Percentiles rank a stretch among this genome's conserved stretches.
phyloP scores from a whole-genome alignment of 306 rosid species.

The Quercus wislizeni region DNA sequence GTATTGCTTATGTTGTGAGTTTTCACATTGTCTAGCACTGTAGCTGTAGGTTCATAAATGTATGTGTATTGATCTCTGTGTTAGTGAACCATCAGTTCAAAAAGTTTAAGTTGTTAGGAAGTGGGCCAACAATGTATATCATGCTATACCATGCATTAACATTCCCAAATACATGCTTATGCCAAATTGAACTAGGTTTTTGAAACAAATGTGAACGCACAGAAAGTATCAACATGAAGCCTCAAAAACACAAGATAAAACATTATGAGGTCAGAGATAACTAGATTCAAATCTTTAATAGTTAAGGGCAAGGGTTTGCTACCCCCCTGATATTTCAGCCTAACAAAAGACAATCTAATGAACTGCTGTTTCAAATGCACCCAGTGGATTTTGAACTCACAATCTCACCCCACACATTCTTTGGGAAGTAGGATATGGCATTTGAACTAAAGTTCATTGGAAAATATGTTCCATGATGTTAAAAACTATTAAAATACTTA shows the following conservation, averaged over 20 bases:
- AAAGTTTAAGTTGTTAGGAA: neutral
- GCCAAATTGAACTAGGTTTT: neutral
- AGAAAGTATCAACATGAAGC: neutral
- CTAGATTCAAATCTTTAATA: neutral
- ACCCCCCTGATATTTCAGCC: neutral
- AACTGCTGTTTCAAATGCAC: neutral
- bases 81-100: neutral
- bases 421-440: no score
- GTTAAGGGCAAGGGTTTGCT: neutral
- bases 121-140: neutral
- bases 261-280: neutral
- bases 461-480: neutral
- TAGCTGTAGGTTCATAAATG: neutral
- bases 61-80: neutral
- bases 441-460: no score
- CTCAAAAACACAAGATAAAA: neutral
- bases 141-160: neutral
- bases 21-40: conserved; percentile 14
- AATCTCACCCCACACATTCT: no score
- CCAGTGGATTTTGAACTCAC: neutral
- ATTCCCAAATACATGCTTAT: neutral
- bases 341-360: neutral
- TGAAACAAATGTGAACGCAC: neutral
- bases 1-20: conserved; percentile 15
- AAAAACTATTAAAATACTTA: neutral